phyloP scores from a whole-genome alignment of 2,329 filamentous ascomycete species.

The Hypoxylon sp. region DNA sequence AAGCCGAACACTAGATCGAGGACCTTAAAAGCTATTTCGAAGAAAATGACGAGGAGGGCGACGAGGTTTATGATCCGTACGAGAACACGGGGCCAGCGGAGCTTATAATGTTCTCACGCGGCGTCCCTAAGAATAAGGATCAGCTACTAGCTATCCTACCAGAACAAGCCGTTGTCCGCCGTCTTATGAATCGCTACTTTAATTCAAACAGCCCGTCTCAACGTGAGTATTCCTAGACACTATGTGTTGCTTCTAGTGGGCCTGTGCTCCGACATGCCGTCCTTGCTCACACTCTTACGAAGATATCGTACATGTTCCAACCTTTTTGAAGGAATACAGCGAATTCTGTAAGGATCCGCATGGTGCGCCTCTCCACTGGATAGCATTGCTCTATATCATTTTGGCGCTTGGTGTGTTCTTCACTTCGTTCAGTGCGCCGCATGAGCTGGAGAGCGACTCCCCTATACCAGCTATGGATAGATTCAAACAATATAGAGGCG shows the following conservation, averaged over 20 bases:
- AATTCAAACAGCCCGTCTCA: slow-evolving; percentile 65
- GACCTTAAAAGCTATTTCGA: slow-evolving; percentile 71
- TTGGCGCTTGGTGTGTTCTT: slow-evolving; percentile 60
- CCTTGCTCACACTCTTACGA: slow-evolving; percentile 22
- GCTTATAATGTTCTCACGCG: slow-evolving; percentile 59
- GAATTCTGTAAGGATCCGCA: slow-evolving; percentile 63
- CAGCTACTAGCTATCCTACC: slow-evolving; percentile 65
- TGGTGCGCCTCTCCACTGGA: slow-evolving; percentile 59
- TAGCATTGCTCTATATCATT: slow-evolving; percentile 66
- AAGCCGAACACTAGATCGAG: slow-evolving; percentile 61
- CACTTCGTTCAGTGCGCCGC: slow-evolving; percentile 59
- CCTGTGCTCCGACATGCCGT: not conserved
- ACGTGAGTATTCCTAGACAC: slow-evolving; percentile 54
- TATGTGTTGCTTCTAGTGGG: not conserved
- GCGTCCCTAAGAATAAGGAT: slow-evolving; percentile 57
- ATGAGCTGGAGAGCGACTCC: slow-evolving; percentile 60
- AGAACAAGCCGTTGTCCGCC: slow-evolving; percentile 61
- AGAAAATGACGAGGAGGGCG: slow-evolving; percentile 57
- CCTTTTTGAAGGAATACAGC: slow-evolving; percentile 65
- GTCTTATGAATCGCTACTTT: slow-evolving; percentile 67
- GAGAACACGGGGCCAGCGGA: slow-evolving; percentile 57
- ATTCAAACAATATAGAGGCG: slow-evolving; percentile 63
- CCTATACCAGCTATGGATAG: slow-evolving; percentile 58
- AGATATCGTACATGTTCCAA: slow-evolving; percentile 68
- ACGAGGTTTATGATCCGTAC: slow-evolving; percentile 50